A percentile compares a stretch with the other conserved stretches of the same genome.
These are phyloP conservation scores for Neurospora africana DNA, from an alignment of 495 filamentous ascomycete genomes.

Conservation along the genomic window DNA sequence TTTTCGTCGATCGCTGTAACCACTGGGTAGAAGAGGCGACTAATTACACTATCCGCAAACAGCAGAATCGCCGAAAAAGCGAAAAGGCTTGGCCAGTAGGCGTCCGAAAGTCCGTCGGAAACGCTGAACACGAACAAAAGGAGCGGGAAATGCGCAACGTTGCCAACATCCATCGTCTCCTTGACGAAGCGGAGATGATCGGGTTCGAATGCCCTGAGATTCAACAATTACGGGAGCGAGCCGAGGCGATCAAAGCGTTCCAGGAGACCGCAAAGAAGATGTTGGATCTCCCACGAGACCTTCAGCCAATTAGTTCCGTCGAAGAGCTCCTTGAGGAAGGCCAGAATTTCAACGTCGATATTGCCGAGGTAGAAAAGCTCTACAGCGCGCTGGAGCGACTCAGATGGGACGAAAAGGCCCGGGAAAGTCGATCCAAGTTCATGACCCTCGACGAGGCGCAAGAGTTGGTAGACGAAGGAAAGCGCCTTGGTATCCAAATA, in stretches of 20 bases:
- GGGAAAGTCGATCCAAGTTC: constrained; percentile 47
- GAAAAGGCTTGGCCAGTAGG: constrained; percentile 79
- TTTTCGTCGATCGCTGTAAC: constrained; percentile 89
- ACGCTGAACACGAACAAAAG: constrained; percentile 59
- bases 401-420: constrained; percentile 77
- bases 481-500: constrained; percentile 62
- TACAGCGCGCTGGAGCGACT: constrained; percentile 72
- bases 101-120: constrained; percentile 54
- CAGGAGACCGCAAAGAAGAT: constrained; percentile 63
- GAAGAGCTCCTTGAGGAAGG: constrained; percentile 83
- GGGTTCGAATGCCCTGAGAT: constrained; percentile 95
- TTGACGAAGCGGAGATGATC: constrained; percentile 75
- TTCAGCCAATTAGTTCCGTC: constrained; percentile 55
- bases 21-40: constrained; percentile 97
- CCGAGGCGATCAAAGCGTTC: constrained; percentile 77
- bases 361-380: constrained; percentile 81
- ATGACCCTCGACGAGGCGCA: constrained; percentile 66
- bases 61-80: constrained; percentile 95
- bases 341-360: constrained; percentile 84
- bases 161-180: constrained; percentile 76
- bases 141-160: constrained; percentile 87
- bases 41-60: constrained; percentile 94
- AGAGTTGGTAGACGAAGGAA: constrained; percentile 64
- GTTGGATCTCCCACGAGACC: constrained; percentile 45
- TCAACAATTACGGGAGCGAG: constrained; percentile 72